Evolutionary conservation across 1,139 yeast genomes (phyloP).

Genomic region (Taphrina communis): DNA sequence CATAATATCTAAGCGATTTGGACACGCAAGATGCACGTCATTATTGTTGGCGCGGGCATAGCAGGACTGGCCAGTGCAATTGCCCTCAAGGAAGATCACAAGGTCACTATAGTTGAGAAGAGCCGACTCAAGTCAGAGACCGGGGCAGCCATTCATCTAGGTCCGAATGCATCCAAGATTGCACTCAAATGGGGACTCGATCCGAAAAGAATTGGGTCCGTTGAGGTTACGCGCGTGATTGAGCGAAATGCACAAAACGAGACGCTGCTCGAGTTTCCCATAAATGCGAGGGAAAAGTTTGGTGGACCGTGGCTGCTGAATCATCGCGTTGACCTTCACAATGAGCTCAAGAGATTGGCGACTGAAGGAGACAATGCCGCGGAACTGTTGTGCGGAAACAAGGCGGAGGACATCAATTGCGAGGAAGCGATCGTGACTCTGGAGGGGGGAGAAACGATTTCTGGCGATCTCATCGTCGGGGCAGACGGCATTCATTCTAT

Average conservation of each 20-base stretch:
- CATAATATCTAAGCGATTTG: too few species aligned
- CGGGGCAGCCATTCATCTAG: slow-evolving; percentile 55
- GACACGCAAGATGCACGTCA: not conserved
- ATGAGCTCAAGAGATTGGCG: slow-evolving; percentile 47
- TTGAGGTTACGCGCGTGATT: slow-evolving; percentile 48
- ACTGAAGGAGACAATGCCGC: slow-evolving; percentile 44
- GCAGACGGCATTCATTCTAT: slow-evolving; percentile 55
- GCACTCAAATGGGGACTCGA: slow-evolving; percentile 50
- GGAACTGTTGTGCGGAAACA: slow-evolving; percentile 50
- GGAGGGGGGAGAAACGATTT: not conserved
- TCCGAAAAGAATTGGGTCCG: slow-evolving; percentile 49
- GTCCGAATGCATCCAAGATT: slow-evolving; percentile 51
- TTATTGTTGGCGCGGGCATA: slow-evolving; percentile 55
- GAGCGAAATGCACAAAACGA: slow-evolving; percentile 47
- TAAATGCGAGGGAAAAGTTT: slow-evolving; percentile 47
- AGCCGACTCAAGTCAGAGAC: slow-evolving; percentile 53
- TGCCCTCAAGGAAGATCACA: slow-evolving; percentile 50
- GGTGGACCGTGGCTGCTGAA: slow-evolving; percentile 49
- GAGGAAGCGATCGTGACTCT: slow-evolving; percentile 42
- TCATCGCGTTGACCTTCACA: slow-evolving; percentile 40
- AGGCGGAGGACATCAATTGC: slow-evolving; percentile 49
- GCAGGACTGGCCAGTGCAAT: slow-evolving; percentile 55
- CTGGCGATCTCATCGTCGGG: slow-evolving; percentile 53
- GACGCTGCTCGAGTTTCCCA: slow-evolving; percentile 45
- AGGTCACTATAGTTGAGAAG: slow-evolving; percentile 52